Percentiles rank a stretch among this genome's conserved stretches.
These are phyloP conservation scores for Hapsidospora chrysogenum DNA, from an alignment of 495 filamentous ascomycete genomes.

Conservation along the genomic window DNA sequence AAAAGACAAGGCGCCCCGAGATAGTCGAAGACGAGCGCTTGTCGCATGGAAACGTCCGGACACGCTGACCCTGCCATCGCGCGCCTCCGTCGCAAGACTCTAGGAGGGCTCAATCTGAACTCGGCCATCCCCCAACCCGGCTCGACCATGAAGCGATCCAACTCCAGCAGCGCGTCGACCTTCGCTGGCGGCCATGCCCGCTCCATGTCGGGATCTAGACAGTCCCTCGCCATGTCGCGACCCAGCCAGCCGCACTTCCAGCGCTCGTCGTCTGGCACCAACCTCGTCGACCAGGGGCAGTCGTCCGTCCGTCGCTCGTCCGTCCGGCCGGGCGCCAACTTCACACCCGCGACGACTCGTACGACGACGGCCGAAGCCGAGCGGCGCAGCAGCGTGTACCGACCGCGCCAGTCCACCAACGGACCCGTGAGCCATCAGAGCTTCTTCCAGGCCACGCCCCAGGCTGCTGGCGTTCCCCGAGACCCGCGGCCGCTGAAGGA, in stretches of 20 bases:
- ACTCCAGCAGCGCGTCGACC: conserved; percentile 51
- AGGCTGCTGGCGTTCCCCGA: conserved; percentile 57
- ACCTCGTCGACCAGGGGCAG: conserved; percentile 54
- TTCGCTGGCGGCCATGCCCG: conserved; percentile 57
- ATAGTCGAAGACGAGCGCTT: too few relatives aligned
- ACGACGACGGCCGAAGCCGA: conserved; percentile 31
- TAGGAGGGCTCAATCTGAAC: conserved; percentile 61
- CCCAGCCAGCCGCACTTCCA: conserved; percentile 74
- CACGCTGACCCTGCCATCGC: too few relatives aligned
- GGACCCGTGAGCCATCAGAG: conserved; percentile 54
- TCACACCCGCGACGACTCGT: conserved; percentile 25
- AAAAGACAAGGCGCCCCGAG: neutral
- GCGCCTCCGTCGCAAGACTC: conserved; percentile 36
- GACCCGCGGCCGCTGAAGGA: conserved; percentile 87
- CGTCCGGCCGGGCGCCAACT: conserved; percentile 42
- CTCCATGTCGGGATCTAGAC: conserved; percentile 64
- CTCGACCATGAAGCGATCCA: conserved; percentile 93
- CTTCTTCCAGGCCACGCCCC: conserved; percentile 77
- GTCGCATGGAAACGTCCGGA: neutral
- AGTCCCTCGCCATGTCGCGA: conserved; percentile 64
- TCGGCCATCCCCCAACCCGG: conserved; percentile 71
- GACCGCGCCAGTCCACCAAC: conserved; percentile 38
- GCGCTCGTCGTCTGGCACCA: conserved; percentile 64
- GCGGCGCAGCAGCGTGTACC: conserved; percentile 77
- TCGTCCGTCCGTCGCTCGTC: conserved; percentile 79